Conservation (phyloP, 106 monocot species). For the Dactylorhiza incarnata region DNA sequence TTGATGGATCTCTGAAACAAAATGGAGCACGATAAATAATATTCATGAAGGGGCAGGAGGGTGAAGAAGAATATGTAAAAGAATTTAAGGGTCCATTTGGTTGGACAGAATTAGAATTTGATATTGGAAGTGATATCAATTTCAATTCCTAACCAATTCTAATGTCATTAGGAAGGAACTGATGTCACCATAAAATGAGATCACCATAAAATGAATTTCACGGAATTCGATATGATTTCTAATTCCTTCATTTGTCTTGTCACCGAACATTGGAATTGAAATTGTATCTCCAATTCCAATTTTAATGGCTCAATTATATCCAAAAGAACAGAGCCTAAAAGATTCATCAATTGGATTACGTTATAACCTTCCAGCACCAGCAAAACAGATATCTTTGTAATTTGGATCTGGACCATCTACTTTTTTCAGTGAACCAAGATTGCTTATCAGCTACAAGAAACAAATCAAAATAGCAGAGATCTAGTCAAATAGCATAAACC, state of each 20-base stretch:
- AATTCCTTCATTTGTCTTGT: no score
- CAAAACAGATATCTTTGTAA: slow-evolving; percentile 82
- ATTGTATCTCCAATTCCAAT: no score
- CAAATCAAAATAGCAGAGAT: background rate
- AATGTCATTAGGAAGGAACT: no score
- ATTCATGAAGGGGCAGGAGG: background rate
- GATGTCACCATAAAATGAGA: no score
- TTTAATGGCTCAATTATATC: no score
- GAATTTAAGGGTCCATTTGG: background rate
- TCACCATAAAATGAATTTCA: no score
- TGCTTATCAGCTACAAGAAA: slow-evolving; percentile 42
- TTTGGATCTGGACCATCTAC: slow-evolving; percentile 79
- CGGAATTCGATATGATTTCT: no score
- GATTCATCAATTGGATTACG: background rate
- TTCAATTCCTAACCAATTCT: no score
- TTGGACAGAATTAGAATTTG: no score
- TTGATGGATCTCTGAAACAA: slow-evolving; percentile 46
- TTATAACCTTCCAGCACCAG: slow-evolving; percentile 75
- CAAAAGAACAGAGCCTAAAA: no score
- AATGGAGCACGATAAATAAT: background rate
- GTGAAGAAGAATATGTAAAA: background rate
- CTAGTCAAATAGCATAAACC: background rate
- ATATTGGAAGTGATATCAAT: no score
- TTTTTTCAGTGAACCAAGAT: slow-evolving; percentile 60
- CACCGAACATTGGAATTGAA: no score